Base-by-base conservation (phyloP, 1,284 basidiomycete species). In the Ceratobasidium sp. region DNA sequence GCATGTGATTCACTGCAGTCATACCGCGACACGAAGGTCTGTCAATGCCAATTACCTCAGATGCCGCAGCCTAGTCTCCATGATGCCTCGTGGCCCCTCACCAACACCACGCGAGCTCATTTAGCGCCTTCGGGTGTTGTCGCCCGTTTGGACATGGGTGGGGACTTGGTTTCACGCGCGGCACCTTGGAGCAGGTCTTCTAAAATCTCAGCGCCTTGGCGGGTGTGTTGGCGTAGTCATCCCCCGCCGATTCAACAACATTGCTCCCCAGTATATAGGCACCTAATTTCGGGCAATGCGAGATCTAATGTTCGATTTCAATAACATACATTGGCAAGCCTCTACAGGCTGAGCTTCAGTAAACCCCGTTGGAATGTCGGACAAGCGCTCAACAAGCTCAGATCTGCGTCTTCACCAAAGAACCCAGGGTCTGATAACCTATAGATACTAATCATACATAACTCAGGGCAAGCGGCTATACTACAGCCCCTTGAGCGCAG, bases 391-490 rank as follows among this genome's bases (percentile, higher is more conserved):
- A 57, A 40, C 43, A n/a, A 60, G 29, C 10, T 42, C 32, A 52
- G 58, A 31, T 49, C 58, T 32, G 10, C 20, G 20, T 15, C 31
- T 29, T 20, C 42, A 42, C 25, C 22, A 31, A 40, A 64, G 47
- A 64, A 35, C 34, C 34, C n/a, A 64, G 58, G 58, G 58, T 50
- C 20, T 38, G 40, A 50, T 22, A 45, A 42, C 17, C n/a, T 52
- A 29, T 27, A 35, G 34, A n/a, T 38, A 64, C 45, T 47, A 47
- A 20, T 40, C 7, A 20, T 20, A 22, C 22, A 64, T 42, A 60
- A 17, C 32, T 17, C 42, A 27, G 5, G 29, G 42, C 20, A 34
- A 31, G 32, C 27, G n/a, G 25, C 43, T 64, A 32, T 7, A 40
- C 45, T 64, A 56, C 29, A 32, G 38, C 25, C n/a, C 45, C 20